phyloP scores from a whole-genome alignment of 192 early-diverging fungal species.

The Borealophlyctis nickersoniae region DNA sequence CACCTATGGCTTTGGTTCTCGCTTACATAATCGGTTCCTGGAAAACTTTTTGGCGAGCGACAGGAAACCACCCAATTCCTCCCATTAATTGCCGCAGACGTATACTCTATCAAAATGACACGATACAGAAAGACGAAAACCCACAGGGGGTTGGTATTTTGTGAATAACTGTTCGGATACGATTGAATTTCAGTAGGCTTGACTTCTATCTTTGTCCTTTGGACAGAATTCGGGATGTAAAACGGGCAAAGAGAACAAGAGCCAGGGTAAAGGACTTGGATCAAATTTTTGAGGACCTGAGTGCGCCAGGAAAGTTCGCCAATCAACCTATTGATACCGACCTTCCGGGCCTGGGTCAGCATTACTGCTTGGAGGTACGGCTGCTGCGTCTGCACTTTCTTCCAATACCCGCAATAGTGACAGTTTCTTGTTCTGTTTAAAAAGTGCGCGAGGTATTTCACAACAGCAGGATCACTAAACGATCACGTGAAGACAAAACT shows the following conservation, averaged over 20 bases:
- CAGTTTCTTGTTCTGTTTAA: neutral
- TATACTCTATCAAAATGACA: no score
- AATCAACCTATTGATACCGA: conserved; percentile 72
- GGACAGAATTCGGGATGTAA: conserved; percentile 69
- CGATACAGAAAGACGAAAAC: conserved; percentile 28
- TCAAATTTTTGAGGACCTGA: conserved; percentile 89
- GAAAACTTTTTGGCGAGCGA: no score
- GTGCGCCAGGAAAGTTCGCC: conserved; percentile 59
- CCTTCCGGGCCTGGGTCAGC: conserved; percentile 84
- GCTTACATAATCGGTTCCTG: no score
- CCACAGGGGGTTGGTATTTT: conserved; percentile 22
- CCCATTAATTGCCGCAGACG: no score
- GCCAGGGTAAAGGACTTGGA: conserved; percentile 90
- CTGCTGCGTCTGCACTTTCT: conserved; percentile 3
- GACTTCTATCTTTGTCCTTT: conserved; percentile 1
- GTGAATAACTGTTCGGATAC: conserved; percentile 2
- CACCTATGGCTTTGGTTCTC: no score
- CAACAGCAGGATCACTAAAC: conserved; percentile 53
- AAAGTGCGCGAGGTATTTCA: conserved; percentile 69
- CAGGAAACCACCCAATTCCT: no score
- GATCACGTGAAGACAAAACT: conserved; percentile 75
- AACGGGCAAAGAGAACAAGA: conserved; percentile 77
- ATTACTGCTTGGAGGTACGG: conserved; percentile 77
- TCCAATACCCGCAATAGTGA: neutral
- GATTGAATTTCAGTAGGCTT: no score